Percentiles rank a stretch among this genome's conserved stretches.
Conservation (phyloP, 192 early-diverging fungal genomes). For the Jimgerdemannia flammicorona region DNA sequence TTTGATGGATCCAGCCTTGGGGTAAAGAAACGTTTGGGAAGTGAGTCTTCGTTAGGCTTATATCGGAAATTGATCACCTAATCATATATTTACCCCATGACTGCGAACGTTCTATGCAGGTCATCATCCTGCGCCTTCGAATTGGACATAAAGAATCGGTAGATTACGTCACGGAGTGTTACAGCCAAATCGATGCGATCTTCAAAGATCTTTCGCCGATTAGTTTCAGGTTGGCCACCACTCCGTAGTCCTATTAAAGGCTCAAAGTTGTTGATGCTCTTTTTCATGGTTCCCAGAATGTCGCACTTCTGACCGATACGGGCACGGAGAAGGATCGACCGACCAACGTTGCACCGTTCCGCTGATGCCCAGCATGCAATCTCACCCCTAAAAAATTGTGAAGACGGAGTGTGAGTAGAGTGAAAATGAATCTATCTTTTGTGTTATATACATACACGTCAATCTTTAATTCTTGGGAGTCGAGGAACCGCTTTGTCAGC, state of each 20-base stretch:
- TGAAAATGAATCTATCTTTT: no score
- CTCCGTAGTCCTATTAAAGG: slow-evolving; percentile 15
- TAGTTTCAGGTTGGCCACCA: slow-evolving; percentile 7
- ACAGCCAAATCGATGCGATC: slow-evolving; percentile 11
- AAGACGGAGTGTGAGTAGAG: no score
- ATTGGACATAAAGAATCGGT: slow-evolving; percentile 1
- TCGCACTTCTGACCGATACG: no score
- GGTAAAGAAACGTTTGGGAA: no score
- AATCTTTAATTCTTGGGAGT: slow-evolving; percentile 12
- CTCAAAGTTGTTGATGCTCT: slow-evolving; percentile 15
- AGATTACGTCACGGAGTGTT: slow-evolving; percentile 12
- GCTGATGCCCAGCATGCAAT: slow-evolving; percentile 12
- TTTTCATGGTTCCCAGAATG: slow-evolving; percentile 2
- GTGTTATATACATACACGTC: slow-evolving; percentile 11
- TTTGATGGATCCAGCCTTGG: no score
- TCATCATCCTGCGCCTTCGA: no score
- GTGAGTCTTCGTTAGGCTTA: no score
- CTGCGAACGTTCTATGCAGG: no score
- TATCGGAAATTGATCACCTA: no score
- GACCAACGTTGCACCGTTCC: slow-evolving; percentile 8
- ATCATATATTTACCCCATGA: no score
- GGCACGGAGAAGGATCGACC: slow-evolving; percentile 4
- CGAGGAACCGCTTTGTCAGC: slow-evolving; percentile 14
- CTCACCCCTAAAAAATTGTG: slow-evolving; percentile 15
- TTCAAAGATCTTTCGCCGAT: slow-evolving; percentile 18